These are phyloP conservation scores for Neurospora intermedia DNA, from an alignment of 495 filamentous ascomycete species.

Conservation along the genomic window DNA sequence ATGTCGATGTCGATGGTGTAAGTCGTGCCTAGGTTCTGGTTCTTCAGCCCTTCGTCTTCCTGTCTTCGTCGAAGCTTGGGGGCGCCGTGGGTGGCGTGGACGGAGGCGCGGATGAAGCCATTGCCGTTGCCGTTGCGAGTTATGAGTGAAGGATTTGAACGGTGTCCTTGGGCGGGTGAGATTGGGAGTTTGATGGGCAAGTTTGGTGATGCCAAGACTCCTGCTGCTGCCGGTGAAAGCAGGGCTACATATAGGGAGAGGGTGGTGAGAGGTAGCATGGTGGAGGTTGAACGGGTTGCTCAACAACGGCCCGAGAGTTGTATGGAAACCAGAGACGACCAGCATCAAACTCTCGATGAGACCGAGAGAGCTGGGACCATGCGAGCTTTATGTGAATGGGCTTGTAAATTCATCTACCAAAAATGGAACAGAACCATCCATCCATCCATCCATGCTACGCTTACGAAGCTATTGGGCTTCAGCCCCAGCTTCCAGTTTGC, in stretches of 20 bases:
- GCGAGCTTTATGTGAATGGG: neutral
- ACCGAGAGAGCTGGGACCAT: neutral
- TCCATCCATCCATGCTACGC: neutral
- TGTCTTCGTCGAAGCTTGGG: conserved; percentile 1
- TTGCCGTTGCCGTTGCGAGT: conserved; percentile 1
- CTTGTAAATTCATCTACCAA: neutral
- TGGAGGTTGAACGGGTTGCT: neutral
- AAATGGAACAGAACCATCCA: neutral
- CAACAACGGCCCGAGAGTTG: neutral
- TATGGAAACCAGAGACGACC: neutral
- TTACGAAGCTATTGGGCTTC: neutral
- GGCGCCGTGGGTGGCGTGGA: conserved; percentile 4
- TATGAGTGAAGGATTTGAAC: neutral
- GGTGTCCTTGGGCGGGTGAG: neutral
- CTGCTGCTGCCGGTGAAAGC: neutral
- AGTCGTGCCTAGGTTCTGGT: conserved; percentile 1
- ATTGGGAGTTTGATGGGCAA: neutral
- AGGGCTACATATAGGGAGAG: neutral
- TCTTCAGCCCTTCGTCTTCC: neutral
- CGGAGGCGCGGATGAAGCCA: conserved; percentile 6
- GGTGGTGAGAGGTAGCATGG: neutral
- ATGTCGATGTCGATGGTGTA: conserved; percentile 13
- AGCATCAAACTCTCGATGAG: neutral
- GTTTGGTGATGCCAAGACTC: neutral
- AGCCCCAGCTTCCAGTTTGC: neutral